These are phyloP conservation scores for Penicillium glabrum DNA, from an alignment of 2,329 filamentous ascomycete genomes.

Conservation along the genomic window DNA sequence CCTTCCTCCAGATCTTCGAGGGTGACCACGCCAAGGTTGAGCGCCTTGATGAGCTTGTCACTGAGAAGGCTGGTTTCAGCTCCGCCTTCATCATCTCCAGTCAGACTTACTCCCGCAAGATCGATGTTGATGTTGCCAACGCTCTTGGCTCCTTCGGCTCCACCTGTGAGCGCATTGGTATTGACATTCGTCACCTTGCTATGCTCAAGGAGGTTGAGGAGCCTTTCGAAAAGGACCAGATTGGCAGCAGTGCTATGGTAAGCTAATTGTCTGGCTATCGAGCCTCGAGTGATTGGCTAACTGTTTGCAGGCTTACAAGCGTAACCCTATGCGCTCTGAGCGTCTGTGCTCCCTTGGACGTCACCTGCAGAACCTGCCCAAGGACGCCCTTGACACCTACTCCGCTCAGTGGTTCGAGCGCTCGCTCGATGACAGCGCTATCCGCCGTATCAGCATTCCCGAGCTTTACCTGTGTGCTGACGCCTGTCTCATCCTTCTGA, in stretches of 20 bases:
- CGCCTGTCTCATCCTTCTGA: slow-evolving; percentile 48
- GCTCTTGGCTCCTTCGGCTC: slow-evolving; percentile 76
- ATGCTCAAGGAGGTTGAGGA: slow-evolving; percentile 82
- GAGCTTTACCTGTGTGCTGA: slow-evolving; percentile 69
- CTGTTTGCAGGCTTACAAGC: slow-evolving; percentile 64
- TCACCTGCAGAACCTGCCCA: slow-evolving; percentile 54
- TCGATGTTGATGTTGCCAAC: slow-evolving; percentile 78
- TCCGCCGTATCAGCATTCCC: slow-evolving; percentile 59
- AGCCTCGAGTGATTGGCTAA: slow-evolving; percentile 11
- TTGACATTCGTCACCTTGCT: slow-evolving; percentile 72
- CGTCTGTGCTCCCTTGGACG: slow-evolving; percentile 61
- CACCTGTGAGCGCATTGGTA: slow-evolving; percentile 73
- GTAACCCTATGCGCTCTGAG: slow-evolving; percentile 58
- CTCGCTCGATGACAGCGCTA: slow-evolving; percentile 73
- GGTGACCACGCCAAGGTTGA: slow-evolving; percentile 61
- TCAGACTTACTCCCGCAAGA: slow-evolving; percentile 77
- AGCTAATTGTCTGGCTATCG: slow-evolving; percentile 1
- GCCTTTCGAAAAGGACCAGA: slow-evolving; percentile 77
- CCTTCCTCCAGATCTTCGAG: slow-evolving; percentile 69
- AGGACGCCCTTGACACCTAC: slow-evolving; percentile 65
- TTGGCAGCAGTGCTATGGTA: slow-evolving; percentile 64
- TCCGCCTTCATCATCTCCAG: slow-evolving; percentile 65
- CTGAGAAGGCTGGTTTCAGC: slow-evolving; percentile 64
- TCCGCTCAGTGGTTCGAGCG: slow-evolving; percentile 75
- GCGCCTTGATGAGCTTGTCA: slow-evolving; percentile 62